These are phyloP conservation scores for Sporothrix euskadiensis DNA, from an alignment of 2,329 filamentous ascomycete genomes.

Conservation along the genomic window DNA sequence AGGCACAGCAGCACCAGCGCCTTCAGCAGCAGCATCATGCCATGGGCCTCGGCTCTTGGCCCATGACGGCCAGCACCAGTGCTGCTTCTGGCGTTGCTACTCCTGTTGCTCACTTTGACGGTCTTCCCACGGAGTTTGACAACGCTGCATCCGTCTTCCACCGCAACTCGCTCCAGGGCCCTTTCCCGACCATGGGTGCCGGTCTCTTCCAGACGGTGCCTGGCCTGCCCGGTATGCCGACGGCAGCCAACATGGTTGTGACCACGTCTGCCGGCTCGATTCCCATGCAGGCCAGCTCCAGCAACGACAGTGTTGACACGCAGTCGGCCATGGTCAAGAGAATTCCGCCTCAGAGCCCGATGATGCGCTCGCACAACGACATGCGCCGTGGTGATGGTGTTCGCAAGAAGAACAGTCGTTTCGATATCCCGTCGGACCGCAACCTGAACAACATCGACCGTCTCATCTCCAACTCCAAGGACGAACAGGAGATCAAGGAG, in stretches of 20 bases:
- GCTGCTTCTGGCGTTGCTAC: conserved; percentile 71
- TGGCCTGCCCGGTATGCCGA: conserved; percentile 54
- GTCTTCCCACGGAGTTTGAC: conserved; percentile 59
- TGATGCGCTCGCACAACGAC: conserved; percentile 73
- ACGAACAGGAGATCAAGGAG: conserved; percentile 95
- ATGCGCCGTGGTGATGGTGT: conserved; percentile 81
- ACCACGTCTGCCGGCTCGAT: conserved; percentile 26
- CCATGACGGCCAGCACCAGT: conserved; percentile 45
- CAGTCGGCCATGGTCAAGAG: conserved; percentile 52
- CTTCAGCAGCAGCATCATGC: conserved; percentile 39
- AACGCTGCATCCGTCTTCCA: conserved; percentile 54
- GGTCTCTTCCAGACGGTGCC: conserved; percentile 54
- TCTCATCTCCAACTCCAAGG: conserved; percentile 81
- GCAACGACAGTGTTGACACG: conserved; percentile 49
- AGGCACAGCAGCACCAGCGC: conserved; percentile 36
- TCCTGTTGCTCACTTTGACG: conserved; percentile 70
- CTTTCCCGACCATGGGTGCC: conserved; percentile 51
- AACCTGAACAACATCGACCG: conserved; percentile 94
- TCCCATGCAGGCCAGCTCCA: conserved; percentile 29
- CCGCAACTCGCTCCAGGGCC: conserved; percentile 49
- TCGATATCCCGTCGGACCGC: conserved; percentile 92
- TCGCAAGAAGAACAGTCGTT: conserved; percentile 97
- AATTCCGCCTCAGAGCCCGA: conserved; percentile 67
- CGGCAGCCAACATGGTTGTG: conserved; percentile 33
- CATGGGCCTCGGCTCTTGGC: conserved; percentile 55